phyloP scores from a whole-genome alignment of 2,329 filamentous ascomycete genomes.

The Colletotrichum agaves region DNA sequence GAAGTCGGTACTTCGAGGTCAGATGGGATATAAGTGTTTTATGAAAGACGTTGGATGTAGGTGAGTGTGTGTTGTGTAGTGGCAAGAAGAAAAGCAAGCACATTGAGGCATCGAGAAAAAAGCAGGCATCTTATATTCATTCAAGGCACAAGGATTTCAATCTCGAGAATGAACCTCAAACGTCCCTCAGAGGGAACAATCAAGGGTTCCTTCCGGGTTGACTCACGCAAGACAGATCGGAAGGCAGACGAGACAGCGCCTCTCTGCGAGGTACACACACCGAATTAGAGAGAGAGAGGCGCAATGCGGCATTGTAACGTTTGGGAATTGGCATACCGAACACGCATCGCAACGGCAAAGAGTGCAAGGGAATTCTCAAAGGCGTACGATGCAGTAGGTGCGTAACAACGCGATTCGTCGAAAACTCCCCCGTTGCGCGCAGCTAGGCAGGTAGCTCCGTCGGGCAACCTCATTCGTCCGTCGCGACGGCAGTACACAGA shows the following conservation, averaged over 20 bases:
- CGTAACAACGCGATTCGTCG: neutral
- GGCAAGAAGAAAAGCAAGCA: neutral
- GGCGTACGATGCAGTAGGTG: neutral
- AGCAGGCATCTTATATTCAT: neutral
- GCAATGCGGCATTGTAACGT: neutral
- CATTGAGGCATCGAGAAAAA: conserved; percentile 9
- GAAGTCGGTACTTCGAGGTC: too few species aligned
- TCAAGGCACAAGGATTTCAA: neutral
- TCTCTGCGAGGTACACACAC: neutral
- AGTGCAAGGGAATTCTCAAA: neutral
- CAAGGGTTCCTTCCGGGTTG: neutral
- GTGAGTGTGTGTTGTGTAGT: neutral
- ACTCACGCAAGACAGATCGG: conserved; percentile 10
- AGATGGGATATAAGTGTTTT: neutral
- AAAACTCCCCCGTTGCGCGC: too few species aligned
- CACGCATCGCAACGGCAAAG: neutral
- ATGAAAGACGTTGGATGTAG: neutral
- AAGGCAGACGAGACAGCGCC: conserved; percentile 10
- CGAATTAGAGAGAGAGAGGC: neutral
- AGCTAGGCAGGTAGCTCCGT: too few species aligned
- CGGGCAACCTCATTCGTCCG: too few species aligned
- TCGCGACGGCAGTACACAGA: too few species aligned
- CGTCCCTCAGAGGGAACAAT: neutral
- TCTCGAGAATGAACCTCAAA: neutral
- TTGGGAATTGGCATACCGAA: neutral